phyloP scores from a whole-genome alignment of 139 green algal species.

The Chlorella sp. region DNA sequence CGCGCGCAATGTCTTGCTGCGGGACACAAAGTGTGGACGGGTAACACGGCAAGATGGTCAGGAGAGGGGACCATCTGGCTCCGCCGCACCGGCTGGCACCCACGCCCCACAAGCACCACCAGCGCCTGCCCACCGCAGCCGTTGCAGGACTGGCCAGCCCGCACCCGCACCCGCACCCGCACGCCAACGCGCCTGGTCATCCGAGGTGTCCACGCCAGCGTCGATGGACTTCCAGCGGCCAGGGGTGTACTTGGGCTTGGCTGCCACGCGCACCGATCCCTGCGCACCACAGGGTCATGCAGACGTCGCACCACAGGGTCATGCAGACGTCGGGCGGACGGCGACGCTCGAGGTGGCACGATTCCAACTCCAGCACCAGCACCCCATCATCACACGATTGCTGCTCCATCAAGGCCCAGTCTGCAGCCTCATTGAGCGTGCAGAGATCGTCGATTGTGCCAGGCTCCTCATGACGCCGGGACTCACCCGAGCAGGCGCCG shows the following conservation, averaged over 20 bases:
- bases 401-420: too few species aligned
- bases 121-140: too few species aligned
- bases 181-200: slow-evolving; percentile 76
- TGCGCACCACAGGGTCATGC: too few species aligned
- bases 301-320: too few species aligned
- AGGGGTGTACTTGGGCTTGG: not conserved
- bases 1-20: slow-evolving; percentile 95
- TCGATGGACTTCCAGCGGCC: slow-evolving; percentile 76
- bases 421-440: too few species aligned
- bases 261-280: not conserved
- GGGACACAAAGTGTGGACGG: not conserved
- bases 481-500: too few species aligned
- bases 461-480: too few species aligned
- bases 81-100: not conserved
- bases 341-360: too few species aligned
- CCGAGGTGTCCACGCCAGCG: slow-evolving; percentile 75
- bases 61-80: not conserved
- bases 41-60: not conserved
- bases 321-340: too few species aligned
- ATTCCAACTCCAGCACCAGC: too few species aligned
- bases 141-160: not conserved
- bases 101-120: not conserved
- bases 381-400: too few species aligned
- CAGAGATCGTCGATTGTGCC: too few species aligned
- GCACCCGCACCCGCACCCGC: not conserved